Evolutionary conservation across 2,329 filamentous ascomycete species (phyloP), one percentile per base, ranked within the genome.

Genomic region (Aspergillus sojae): DNA sequence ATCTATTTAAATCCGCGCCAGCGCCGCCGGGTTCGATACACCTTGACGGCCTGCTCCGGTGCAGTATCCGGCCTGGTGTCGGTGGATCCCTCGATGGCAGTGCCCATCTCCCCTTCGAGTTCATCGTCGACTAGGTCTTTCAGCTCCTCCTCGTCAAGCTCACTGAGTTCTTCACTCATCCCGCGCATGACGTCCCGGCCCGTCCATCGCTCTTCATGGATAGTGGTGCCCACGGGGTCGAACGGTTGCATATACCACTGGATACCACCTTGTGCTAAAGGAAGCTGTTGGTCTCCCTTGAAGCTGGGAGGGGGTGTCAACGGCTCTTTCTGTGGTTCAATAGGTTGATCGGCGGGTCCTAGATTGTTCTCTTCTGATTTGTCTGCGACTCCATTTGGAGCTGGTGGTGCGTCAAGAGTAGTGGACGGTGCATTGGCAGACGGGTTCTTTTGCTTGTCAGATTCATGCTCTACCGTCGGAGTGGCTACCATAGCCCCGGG

Each of bases 91-190:
- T 60, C 59, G 30, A 28, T 66, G n/a, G 30, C 59, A 34, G 54
- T 48, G 26, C 46, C 61, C 54, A 55, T 62, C 65, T 57, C 58
- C 57, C 34, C 69, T 56, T 68, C 74, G 53, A 71, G 68, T 59
- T 81, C 89, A 84, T 90, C 79, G 60, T 79, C 78, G 16, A 81
- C 79, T 46, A 93, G 81, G 39, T 90, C 92, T 71, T 91, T 89
- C 62, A 97, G 83, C 78, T 94, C 92, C 58, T 96, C 93, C 68
- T 97, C 94, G 71, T 96, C 94, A 75, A 97, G 88, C 74, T 97
- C 94, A 62, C 91, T 96, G 26, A 97, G 84, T 70, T 94, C 92
- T 77, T 97, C 94, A 71, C 92, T 96, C 77, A 94, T 88, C 16
- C 84, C 86, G 34, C 88, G 83, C 68, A 88, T 81, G n/a, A 91